Base-by-base conservation (phyloP, 2,329 filamentous ascomycete species). In the Diaporthe australafricana region DNA sequence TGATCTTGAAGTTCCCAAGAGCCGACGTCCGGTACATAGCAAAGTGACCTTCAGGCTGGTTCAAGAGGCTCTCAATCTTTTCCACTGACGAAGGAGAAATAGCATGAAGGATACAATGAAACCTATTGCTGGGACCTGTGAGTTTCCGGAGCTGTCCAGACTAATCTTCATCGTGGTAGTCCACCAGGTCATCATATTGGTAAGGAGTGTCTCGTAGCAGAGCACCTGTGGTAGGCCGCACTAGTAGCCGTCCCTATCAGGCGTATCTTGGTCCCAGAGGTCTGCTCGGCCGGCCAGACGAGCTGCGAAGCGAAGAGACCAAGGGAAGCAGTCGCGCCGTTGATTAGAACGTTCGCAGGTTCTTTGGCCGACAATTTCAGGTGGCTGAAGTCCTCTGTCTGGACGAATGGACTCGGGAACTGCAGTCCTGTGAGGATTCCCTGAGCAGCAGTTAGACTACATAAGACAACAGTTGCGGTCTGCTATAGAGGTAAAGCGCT, bases 361-460 rank as follows among this genome's bases (percentile, higher is more conserved):
- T 16, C 27, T 22, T 30, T 30, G 11, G 45, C 62, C 32, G 47
- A 22, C 47, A 50, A 12, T 25, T n/a, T 22, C 45, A 38, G 62
- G 11, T 35, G 22, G 32, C 50, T 12, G 47, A 53, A 38, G 27
- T 2, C 47, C 63, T 50, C 47, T 12, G 47, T 50, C n/a, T 50
- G 47, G n/a, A 12, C 53, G 56, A 84, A 84, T 0, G 83, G 82
- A 1, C 77, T 72, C 0, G 74, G 72, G 1, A 85, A 70, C 0
- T 78, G 79, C 2, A 86, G 76, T 0, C 84, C 79, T n/a, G 73
- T 74, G 63, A 79, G 85, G 3, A 85, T 57, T 1, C 76, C 80
- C 68, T 86, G 84, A 0, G 84, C 83, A 4, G 83, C 84, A 0
- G 84, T 85, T n/a, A 86, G 70, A 5, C 78, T 82, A 16, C 83